Percentiles rank a stretch among this genome's conserved stretches.
phyloP scores from a whole-genome alignment of 495 filamentous ascomycete species.

The Talaromyces trachyspermus region DNA sequence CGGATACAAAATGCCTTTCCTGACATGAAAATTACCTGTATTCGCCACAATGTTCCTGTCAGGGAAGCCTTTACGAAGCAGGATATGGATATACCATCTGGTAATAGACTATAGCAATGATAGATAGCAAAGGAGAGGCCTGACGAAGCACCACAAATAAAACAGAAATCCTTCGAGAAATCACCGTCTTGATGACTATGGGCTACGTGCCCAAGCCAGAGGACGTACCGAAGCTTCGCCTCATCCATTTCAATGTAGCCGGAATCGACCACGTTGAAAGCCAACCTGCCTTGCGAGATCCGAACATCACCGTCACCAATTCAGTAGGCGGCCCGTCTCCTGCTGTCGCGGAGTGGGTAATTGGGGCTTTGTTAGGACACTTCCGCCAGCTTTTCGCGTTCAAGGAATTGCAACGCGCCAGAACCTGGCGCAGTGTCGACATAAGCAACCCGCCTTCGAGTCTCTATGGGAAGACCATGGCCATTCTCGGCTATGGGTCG shows the following conservation, averaged over 20 bases:
- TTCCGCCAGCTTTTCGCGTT: slow-evolving; percentile 44
- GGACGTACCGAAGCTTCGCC: slow-evolving; percentile 45
- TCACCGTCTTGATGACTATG: slow-evolving; percentile 45
- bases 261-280: slow-evolving; percentile 62
- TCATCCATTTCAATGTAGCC: slow-evolving; percentile 49
- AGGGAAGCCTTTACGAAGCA: background rate
- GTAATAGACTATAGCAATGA: background rate
- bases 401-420: slow-evolving; percentile 38
- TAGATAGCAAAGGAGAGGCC: background rate
- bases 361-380: slow-evolving; percentile 47
- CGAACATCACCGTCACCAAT: slow-evolving; percentile 58
- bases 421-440: slow-evolving; percentile 20
- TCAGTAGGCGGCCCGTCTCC: slow-evolving; percentile 74
- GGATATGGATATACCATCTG: background rate
- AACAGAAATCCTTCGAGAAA: background rate
- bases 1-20: background rate
- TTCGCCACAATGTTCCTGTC: background rate
- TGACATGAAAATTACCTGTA: background rate
- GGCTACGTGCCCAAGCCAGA: background rate
- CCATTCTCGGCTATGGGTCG: slow-evolving; percentile 76
- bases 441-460: slow-evolving; percentile 25
- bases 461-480: slow-evolving; percentile 49
- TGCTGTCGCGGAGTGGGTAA: slow-evolving; percentile 73
- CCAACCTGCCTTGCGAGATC: slow-evolving; percentile 57
- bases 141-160: too few relatives aligned